These are phyloP conservation scores for Tulasnella calospora DNA, from an alignment of 768 basidiomycete species.

Conservation along the genomic window DNA sequence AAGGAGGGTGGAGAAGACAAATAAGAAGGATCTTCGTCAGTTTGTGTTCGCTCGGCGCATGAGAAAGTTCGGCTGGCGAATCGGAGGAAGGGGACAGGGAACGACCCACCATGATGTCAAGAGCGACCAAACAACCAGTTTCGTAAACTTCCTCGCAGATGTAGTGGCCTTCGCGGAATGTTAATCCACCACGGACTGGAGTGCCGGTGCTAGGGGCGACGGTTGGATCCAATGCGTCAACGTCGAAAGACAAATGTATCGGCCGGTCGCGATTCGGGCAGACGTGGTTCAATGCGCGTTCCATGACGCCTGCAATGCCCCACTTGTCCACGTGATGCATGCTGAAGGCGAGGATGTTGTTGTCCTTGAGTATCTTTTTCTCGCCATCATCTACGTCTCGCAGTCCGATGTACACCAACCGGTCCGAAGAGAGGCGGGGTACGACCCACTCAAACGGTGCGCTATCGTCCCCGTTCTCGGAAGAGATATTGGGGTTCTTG, in stretches of 20 bases:
- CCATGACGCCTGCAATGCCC: constrained; percentile 90
- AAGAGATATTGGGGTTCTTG: not conserved
- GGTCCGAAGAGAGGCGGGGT: constrained; percentile 60
- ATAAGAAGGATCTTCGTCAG: not conserved
- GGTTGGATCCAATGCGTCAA: constrained; percentile 87
- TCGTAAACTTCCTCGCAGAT: constrained; percentile 90
- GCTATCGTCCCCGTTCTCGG: constrained; percentile 11
- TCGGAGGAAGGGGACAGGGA: not conserved
- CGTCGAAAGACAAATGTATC: constrained; percentile 95
- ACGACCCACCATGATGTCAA: constrained; percentile 82
- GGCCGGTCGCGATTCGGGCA: constrained; percentile 79
- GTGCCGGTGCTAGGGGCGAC: constrained; percentile 97
- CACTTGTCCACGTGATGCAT: constrained; percentile 85
- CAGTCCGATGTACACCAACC: constrained; percentile 93
- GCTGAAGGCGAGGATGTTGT: constrained; percentile 83
- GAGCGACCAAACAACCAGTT: constrained; percentile 83
- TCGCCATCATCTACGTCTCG: constrained; percentile 89
- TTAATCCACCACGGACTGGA: constrained; percentile 90
- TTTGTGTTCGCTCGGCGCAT: not conserved
- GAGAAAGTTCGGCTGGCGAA: not conserved
- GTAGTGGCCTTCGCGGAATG: constrained; percentile 98
- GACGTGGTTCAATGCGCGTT: constrained; percentile 93
- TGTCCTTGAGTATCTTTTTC: constrained; percentile 74
- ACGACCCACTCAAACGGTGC: constrained; percentile 52
- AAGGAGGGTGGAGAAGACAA: not conserved